phyloP scores from a whole-genome alignment of 1,284 basidiomycete species.

The Phylloporus gajari region DNA sequence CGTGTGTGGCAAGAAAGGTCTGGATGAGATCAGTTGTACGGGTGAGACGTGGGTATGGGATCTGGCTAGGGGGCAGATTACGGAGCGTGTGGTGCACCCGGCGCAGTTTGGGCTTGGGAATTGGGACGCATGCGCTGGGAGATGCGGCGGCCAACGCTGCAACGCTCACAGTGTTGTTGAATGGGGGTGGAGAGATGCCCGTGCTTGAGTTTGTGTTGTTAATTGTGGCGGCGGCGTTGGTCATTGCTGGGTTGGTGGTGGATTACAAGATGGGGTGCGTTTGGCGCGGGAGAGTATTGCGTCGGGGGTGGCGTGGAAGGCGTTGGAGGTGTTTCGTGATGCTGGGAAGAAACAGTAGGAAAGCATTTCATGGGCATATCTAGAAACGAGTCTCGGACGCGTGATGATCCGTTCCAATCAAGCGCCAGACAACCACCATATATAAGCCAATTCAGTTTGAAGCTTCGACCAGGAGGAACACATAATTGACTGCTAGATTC shows the following conservation, averaged over 20 bases:
- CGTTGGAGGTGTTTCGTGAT: slow-evolving; percentile 61
- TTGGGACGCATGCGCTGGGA: slow-evolving; percentile 74
- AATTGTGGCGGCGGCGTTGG: slow-evolving; percentile 83
- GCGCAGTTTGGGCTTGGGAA: slow-evolving; percentile 77
- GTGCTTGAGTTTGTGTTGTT: slow-evolving; percentile 86
- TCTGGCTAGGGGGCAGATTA: slow-evolving; percentile 64
- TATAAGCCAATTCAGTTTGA: no score
- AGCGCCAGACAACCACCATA: no score
- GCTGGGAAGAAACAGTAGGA: slow-evolving; percentile 15
- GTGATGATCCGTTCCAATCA: neutral
- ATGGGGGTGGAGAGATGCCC: slow-evolving; percentile 60
- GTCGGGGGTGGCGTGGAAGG: slow-evolving; percentile 80
- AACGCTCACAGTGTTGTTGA: slow-evolving; percentile 69
- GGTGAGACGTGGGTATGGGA: slow-evolving; percentile 88
- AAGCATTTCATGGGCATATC: neutral
- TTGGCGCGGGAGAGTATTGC: slow-evolving; percentile 79
- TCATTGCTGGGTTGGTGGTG: slow-evolving; percentile 78
- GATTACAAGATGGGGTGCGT: slow-evolving; percentile 79
- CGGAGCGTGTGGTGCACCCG: slow-evolving; percentile 62
- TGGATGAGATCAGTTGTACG: slow-evolving; percentile 95
- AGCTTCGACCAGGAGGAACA: no score
- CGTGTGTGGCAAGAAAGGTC: slow-evolving; percentile 91
- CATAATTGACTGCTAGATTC: no score
- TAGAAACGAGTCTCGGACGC: neutral
- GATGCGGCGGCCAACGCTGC: slow-evolving; percentile 80